Evolutionary conservation across 2,329 filamentous ascomycete genomes (phyloP), one percentile per base, ranked within the genome.

Genomic region (Fonsecaea monophora): DNA sequence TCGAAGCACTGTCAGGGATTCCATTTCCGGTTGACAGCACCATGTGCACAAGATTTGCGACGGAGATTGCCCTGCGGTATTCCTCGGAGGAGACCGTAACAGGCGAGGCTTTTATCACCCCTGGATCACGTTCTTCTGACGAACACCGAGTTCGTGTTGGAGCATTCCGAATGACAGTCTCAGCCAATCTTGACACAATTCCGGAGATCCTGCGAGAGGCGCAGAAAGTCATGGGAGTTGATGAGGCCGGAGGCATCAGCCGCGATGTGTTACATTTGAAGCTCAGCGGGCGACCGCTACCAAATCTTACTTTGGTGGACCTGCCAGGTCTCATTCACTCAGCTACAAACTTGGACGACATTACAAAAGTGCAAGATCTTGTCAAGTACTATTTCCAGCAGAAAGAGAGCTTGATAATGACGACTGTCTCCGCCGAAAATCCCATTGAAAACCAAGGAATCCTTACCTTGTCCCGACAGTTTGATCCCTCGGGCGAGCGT

Each of bases 1-100:
- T 89, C 1, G 86, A 89, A 72, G 86, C 86, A n/a, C 80, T 90
- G 42, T 88, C 86, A 0, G 85, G 86, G 30, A 86, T 87, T 9
- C 83, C 84, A 0, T 89, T 90, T 54, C 87, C 87, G 0, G 80
- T 84, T 63, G 85, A 86, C 67, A 85, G 85, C 59, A 85, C 83
- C 55, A 81, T 87, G 1, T 90, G 87, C 71, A 90, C 87, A 0
- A 80, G 87, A 18, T 89, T 88, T 67, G 83, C 86, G 3, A 88
- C 86, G 32, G 85, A 88, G 73, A 83, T 89, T 64, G 78, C 85
- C 4, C 77, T 87, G n/a, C 81, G 86, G 53, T 65, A 70, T 25
- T 70, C 73, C 8, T 9, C 70, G 2, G 64, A 70, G 42, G 57
- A 70, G 18, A 18, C 53, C 13, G 53, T 67, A 10, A 67, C 71